These are phyloP conservation scores for Corchorus olitorius DNA, from an alignment of 345 rosid genomes.

Conservation along the genomic window DNA sequence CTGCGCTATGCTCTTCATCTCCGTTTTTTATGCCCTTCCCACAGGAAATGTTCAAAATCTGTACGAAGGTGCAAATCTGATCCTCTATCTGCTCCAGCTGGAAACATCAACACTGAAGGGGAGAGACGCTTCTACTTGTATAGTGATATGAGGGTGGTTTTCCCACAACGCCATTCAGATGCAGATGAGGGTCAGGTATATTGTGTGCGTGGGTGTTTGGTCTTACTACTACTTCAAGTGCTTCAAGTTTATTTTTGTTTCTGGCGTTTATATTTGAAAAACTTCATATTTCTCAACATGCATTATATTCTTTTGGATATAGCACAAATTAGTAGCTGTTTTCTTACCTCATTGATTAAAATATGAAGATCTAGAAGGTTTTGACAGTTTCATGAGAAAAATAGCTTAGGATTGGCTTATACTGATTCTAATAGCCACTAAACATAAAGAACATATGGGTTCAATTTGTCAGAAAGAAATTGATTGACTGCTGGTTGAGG, in stretches of 20 bases:
- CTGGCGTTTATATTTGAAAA: background rate
- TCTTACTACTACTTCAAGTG: background rate
- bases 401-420: slow-evolving; percentile 1
- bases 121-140: slow-evolving; percentile 80
- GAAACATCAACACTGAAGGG: slow-evolving; percentile 42
- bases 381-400: background rate
- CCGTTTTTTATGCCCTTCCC: slow-evolving; percentile 69
- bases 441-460: background rate
- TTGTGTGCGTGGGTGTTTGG: background rate
- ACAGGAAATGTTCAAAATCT: slow-evolving; percentile 58
- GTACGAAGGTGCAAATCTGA: slow-evolving; percentile 51
- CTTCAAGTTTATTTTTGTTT: background rate
- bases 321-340: background rate
- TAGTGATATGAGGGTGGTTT: slow-evolving; percentile 84
- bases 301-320: background rate
- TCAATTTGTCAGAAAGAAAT: background rate
- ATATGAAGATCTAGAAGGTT: background rate
- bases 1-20: slow-evolving; percentile 93
- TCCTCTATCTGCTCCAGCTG: slow-evolving; percentile 35
- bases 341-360: background rate
- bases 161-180: slow-evolving; percentile 96
- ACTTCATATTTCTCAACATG: background rate
- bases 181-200: slow-evolving; percentile 95
- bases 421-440: background rate
- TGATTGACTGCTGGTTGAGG: background rate